Conservation (phyloP, 2,329 filamentous ascomycete genomes). For the Colletotrichum lupini region DNA sequence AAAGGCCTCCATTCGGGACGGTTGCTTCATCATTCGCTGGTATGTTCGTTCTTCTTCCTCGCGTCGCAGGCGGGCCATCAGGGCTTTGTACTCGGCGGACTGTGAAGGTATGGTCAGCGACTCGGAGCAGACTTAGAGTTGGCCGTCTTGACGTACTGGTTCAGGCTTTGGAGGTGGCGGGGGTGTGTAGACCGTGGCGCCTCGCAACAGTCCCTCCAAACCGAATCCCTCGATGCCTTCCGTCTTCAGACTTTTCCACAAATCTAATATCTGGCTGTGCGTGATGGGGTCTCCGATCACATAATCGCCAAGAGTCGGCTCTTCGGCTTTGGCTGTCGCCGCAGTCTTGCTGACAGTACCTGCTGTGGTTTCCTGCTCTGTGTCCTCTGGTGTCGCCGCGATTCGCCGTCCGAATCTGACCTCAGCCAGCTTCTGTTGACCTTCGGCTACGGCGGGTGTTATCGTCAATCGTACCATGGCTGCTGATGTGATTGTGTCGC, state of each 20-base stretch:
- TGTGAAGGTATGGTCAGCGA: conserved; percentile 48
- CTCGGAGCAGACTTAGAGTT: background rate
- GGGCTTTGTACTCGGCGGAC: conserved; percentile 83
- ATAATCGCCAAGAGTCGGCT: conserved; percentile 62
- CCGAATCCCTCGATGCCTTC: conserved; percentile 51
- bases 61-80: conserved; percentile 86
- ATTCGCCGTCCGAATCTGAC: conserved; percentile 23
- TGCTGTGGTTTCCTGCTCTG: background rate
- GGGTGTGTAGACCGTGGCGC: conserved; percentile 78
- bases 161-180: conserved; percentile 84
- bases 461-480: conserved; percentile 83
- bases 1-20: conserved; percentile 66
- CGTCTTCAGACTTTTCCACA: conserved; percentile 65
- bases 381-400: conserved; percentile 9
- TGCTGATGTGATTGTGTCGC: conserved; percentile 6
- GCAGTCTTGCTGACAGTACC: background rate
- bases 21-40: conserved; percentile 79
- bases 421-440: conserved; percentile 55
- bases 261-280: conserved; percentile 73
- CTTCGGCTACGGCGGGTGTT: conserved; percentile 75
- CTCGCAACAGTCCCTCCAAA: conserved; percentile 78
- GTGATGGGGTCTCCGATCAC: conserved; percentile 75
- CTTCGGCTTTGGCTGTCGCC: conserved; percentile 36
- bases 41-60: conserved; percentile 87
- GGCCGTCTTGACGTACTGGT: conserved; percentile 65